Base-by-base conservation (phyloP, 2,329 filamentous ascomycete species). In the Curvularia eragrostidis region DNA sequence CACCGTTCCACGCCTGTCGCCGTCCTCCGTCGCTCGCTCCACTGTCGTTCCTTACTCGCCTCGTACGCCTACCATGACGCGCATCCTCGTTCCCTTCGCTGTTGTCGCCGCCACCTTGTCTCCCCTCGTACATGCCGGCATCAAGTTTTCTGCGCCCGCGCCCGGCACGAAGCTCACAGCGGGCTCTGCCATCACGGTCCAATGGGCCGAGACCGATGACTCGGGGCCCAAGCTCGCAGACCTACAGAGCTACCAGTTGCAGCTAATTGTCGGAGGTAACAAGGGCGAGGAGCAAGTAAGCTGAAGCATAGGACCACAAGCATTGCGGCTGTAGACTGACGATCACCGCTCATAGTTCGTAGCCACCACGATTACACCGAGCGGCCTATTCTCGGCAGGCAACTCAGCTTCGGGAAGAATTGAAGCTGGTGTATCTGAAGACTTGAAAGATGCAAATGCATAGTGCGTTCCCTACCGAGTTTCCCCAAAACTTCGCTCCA, bases 191-290 rank as follows among this genome's bases (percentile, higher is more conserved):
- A 78, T 89, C 47, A 79, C 79, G 3, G 78, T 87, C 18, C 76
- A 80, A 63, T 89, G 86, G 86, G 78, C 79, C 56, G 85, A 88
- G 18, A 82, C 81, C 26, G 83, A n/a, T n/a, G n/a, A 83, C 39
- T 75, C 75, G 19, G 73, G 78, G 42, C 85, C 86, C 2, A 69
- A 76, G 3, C 70, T 87, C 34, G 69, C 81, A 7, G 79, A 84
- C 55, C 77, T 88, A 41, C 72, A 76, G 2, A 79, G 80, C 18
- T 90, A 87, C 72, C 78, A 84, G 59, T 73, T 90, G 47, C 84
- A 83, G 63, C 77, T 90, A 21, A 85, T 85, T 67, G 83, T 85
- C 6, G 87, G 87, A 53, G 85, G 86, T 44, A 85, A 88, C 68
- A 75, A 78, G 2, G 77, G 74, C 18, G 76, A 73, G 53, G 77